Conservation (phyloP, 2,329 filamentous ascomycete genomes). For the Exophiala calicioides region DNA sequence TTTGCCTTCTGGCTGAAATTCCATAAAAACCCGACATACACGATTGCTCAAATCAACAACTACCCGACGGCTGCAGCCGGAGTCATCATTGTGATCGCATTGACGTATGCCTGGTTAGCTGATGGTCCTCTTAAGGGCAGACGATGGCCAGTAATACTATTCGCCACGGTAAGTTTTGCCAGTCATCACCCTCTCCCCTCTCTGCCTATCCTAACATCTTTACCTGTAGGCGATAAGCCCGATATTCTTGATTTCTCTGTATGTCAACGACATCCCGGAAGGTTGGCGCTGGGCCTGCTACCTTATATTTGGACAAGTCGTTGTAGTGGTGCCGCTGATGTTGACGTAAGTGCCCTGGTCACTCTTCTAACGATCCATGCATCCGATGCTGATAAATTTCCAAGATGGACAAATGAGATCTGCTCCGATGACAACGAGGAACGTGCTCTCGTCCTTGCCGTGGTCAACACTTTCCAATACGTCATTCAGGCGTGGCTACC, state of each 20-base stretch:
- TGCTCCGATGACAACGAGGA: slow-evolving; percentile 63
- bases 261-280: slow-evolving; percentile 51
- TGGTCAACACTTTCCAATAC: slow-evolving; percentile 69
- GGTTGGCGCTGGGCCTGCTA: slow-evolving; percentile 66
- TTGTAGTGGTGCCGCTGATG: slow-evolving; percentile 49
- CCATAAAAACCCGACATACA: slow-evolving; percentile 34
- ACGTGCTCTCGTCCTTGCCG: slow-evolving; percentile 62
- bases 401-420: slow-evolving; percentile 54
- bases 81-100: slow-evolving; percentile 19
- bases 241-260: slow-evolving; percentile 47
- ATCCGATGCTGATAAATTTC: background rate
- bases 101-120: slow-evolving; percentile 27
- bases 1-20: slow-evolving; percentile 29
- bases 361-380: background rate
- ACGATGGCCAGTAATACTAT: slow-evolving; percentile 17
- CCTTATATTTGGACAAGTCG: slow-evolving; percentile 52
- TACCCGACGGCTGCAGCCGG: slow-evolving; percentile 27
- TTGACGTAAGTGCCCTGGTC: slow-evolving; percentile 48
- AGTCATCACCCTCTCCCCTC: background rate
- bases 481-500: slow-evolving; percentile 70
- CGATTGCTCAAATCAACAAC: slow-evolving; percentile 29
- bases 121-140: slow-evolving; percentile 21
- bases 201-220: background rate
- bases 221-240: slow-evolving; percentile 36
- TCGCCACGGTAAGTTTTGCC: slow-evolving; percentile 17